Evolutionary conservation across 768 basidiomycete genomes (phyloP), one percentile per base, ranked within the genome.

Genomic region (Tulasnella sp.): DNA sequence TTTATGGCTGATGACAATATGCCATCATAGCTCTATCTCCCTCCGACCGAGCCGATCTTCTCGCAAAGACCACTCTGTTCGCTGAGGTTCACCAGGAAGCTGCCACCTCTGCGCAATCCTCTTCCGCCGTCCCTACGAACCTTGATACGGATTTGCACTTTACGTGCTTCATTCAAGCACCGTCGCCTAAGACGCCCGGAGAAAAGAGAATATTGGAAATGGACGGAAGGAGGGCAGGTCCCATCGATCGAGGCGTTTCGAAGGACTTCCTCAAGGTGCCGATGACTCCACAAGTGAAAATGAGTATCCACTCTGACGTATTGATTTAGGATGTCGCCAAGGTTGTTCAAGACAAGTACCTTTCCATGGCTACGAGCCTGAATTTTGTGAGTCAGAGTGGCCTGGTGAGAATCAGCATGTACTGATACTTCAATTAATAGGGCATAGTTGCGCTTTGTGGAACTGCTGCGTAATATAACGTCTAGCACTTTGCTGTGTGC

Each of bases 121-220:
- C 80, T 40, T 74, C 73, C 25, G 83, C 85, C 1, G 86, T 90
- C 0, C 90, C 92, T 2, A 82, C 84, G 1, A 86, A 92, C 79
- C 84, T 90, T 11, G 85, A 93, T 49, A 92, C 91, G 0, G 86
- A 93, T 79, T 85, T 94, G 9, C 96, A 97, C 83, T 98, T 96
- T 79, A 93, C 92, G 0, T 90, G 91, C 80, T 98, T 97, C 80
- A 88, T 97, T 40, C 86, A 87, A 76, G 92, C 92, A 0, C 89
- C 90, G 3, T 68, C 71, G 34, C 77, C 45, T 25, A 38, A 42
- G 22, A 34, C 17, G 29, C n/a, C 40, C 8, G 38, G 45, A 6
- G 78, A 82, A 78, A 79, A 80, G 42, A 86, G 91, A 67, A 82
- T 97, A 8, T 84, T 97, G 67, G 96, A 97, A 82, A 84, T 99